Base-by-base conservation (phyloP, 768 basidiomycete species). In the Favolaschia claudopus region DNA sequence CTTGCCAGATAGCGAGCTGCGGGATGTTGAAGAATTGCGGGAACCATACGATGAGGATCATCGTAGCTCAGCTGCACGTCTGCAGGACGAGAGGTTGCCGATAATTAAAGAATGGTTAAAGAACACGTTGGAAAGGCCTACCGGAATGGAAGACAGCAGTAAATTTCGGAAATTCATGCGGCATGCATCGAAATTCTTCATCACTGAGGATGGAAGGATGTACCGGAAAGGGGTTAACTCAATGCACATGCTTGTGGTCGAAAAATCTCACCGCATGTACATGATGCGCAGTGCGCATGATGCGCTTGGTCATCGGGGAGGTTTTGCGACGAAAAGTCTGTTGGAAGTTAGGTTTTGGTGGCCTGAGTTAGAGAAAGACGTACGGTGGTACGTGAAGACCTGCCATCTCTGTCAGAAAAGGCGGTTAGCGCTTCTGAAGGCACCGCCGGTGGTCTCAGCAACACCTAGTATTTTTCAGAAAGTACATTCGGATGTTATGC, bases 381-480 rank as follows among this genome's bases (percentile, higher is more conserved):
- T 76, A 4, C 45, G 49, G 12, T 75, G 74, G 72, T 76, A 66
- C 45, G 40, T 75, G 10, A 62, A 66, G 15, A 69, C 70, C 17
- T 76, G 77, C 38, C 71, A 74, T 54, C 27, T 65, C 5, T 77
- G 75, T 61, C 75, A 78, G 48, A 37, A 67, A 1, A 47, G 71
- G 3, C 52, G 55, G 27, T 67, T 33, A 33, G 61, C 60, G 9
- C 59, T 70, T 28, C 31, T 74, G 6, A 50, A 67, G 3, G 66
- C 73, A 3, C 75, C 70, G 6, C 72, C 75, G 15, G 62, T 63
- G 6, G 58, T 73, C 17, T 52, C 73, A 0, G 49, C 47, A 2
- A 70, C 73, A 0, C 63, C 62, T 24, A 63, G 65, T 5, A 28
- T 76, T 17, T 74, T 79, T 46, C 53, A 55, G 24, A 71, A 53